Evolutionary conservation across 257 asterid species (phyloP).

Genomic region (Solanum peruvianum): DNA sequence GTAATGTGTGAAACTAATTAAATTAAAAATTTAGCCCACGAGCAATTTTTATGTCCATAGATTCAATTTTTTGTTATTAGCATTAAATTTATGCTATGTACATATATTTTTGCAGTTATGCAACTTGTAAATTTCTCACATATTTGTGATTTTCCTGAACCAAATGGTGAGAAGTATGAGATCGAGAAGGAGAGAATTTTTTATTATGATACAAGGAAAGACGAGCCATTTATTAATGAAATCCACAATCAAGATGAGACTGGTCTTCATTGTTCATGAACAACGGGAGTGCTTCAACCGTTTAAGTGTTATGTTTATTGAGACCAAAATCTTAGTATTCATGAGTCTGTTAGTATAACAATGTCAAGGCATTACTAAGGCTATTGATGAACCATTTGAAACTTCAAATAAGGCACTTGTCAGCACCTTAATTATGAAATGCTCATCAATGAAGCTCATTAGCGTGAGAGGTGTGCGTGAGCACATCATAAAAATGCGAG

Average conservation of each 20-base stretch:
- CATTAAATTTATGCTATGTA: background rate
- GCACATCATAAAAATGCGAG: background rate
- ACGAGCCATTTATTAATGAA: background rate
- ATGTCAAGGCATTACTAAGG: background rate
- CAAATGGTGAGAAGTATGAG: background rate
- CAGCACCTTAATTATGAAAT: background rate
- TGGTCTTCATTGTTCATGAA: background rate
- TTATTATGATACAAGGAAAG: background rate
- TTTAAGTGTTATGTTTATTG: background rate
- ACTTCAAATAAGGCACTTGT: background rate
- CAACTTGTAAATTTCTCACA: background rate
- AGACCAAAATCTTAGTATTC: background rate
- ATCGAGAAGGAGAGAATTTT: background rate
- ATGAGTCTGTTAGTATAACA: background rate
- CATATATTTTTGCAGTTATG: background rate
- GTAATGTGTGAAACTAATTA: background rate
- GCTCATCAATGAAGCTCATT: background rate
- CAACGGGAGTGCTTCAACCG: background rate
- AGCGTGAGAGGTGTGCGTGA: background rate
- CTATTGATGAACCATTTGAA: background rate
- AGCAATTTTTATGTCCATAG: background rate
- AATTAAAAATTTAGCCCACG: background rate
- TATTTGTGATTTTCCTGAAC: background rate
- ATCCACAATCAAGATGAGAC: background rate
- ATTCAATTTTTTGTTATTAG: background rate